Percentiles rank a stretch among this genome's conserved stretches.
These are phyloP conservation scores for Podaxis sp. DNA, from an alignment of 768 basidiomycete species.

Conservation along the genomic window DNA sequence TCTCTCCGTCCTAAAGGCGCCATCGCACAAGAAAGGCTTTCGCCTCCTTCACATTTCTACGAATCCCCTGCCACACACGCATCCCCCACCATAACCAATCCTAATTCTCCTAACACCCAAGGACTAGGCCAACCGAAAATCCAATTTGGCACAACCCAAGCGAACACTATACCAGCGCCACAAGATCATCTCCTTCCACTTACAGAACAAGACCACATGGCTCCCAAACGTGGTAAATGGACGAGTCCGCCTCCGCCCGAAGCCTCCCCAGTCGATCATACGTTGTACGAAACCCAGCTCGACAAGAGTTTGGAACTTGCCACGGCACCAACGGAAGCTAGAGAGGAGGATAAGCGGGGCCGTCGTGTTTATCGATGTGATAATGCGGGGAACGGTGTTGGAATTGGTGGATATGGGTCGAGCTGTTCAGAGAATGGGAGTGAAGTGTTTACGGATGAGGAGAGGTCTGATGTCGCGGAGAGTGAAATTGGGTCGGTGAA, in stretches of 20 bases:
- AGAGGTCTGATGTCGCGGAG: constrained; percentile 59
- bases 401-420: neutral
- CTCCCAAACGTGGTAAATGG: constrained; percentile 78
- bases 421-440: constrained; percentile 42
- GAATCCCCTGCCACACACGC: constrained; percentile 36
- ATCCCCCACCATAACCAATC: neutral
- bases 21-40: constrained; percentile 40
- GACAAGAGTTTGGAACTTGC: constrained; percentile 68
- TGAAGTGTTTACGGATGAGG: constrained; percentile 69
- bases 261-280: constrained; percentile 65
- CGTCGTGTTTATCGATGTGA: neutral
- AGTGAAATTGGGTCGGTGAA: constrained; percentile 68
- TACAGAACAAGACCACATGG: constrained; percentile 73
- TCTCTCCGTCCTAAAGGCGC: constrained; percentile 50
- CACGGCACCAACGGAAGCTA: constrained; percentile 35
- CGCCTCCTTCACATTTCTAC: constrained; percentile 53
- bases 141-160: neutral
- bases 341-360: no score
- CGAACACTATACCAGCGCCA: no score
- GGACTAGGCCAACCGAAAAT: neutral
- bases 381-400: neutral
- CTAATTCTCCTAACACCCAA: neutral
- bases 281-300: constrained; percentile 66
- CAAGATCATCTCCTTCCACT: neutral
- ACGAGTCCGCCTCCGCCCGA: constrained; percentile 83